A percentile compares a stretch with the other conserved stretches of the same genome.
phyloP scores from a whole-genome alignment of 345 rosid species.

The Eucalyptus melliodora region DNA sequence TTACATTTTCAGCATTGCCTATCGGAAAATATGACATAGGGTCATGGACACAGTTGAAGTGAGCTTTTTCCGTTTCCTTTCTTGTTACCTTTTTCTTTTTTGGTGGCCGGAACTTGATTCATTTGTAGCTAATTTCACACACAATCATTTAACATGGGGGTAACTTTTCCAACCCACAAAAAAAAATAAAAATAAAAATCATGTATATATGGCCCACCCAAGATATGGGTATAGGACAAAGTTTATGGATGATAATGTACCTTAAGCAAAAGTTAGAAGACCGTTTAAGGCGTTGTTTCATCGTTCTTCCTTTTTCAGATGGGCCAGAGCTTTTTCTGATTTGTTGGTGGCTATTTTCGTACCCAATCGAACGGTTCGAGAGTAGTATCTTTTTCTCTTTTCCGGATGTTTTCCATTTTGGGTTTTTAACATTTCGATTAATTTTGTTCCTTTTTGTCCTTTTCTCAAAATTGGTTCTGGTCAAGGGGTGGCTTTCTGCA shows the following conservation, averaged over 20 bases:
- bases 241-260: no score
- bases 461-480: not conserved
- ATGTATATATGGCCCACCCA: not conserved
- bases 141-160: not conserved
- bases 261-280: no score
- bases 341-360: not conserved
- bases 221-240: not conserved
- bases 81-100: not conserved
- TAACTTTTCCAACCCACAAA: not conserved
- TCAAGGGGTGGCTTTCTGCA: not conserved
- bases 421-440: not conserved
- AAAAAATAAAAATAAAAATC: no score
- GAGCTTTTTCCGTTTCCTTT: not conserved
- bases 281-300: no score
- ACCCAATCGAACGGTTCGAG: not conserved
- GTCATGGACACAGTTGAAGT: not conserved
- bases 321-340: not conserved
- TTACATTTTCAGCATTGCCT: not conserved
- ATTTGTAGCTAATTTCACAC: not conserved
- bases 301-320: not conserved
- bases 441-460: not conserved
- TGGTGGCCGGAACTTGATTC: not conserved
- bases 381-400: not conserved
- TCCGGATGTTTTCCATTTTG: not conserved
- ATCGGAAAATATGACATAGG: not conserved